Conservation (phyloP, 2,329 filamentous ascomycete species). For the Colletotrichum viniferum region DNA sequence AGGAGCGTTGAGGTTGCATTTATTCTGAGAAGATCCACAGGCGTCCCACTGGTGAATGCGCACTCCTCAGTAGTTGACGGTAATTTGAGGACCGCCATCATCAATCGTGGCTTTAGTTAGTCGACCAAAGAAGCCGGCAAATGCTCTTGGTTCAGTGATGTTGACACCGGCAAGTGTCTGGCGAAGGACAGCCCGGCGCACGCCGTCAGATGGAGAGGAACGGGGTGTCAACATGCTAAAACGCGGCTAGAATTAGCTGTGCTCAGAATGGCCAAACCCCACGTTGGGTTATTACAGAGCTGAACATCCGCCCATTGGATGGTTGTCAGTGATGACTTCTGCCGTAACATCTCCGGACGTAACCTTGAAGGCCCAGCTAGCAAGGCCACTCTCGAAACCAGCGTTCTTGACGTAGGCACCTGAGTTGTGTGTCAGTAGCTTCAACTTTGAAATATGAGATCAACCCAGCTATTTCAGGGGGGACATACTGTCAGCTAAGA, state of each 20-base stretch:
- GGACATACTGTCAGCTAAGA: neutral
- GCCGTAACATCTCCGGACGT: neutral
- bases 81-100: neutral
- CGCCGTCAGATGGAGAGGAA: neutral
- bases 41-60: neutral
- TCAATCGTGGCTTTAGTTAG: neutral
- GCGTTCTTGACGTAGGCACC: neutral
- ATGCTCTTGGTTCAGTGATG: neutral
- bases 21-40: neutral
- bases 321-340: neutral
- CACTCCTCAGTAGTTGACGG: neutral
- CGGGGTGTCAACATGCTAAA: neutral
- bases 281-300: neutral
- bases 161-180: neutral
- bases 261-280: neutral
- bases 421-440: neutral
- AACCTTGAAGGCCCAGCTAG: neutral
- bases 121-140: neutral
- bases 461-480: rapidly evolving
- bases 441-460: neutral
- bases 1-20: neutral
- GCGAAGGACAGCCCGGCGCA: neutral
- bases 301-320: neutral
- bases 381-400: neutral
- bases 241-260: neutral